phyloP scores from a whole-genome alignment of 768 basidiomycete genomes.

The Amanita polypyramis region DNA sequence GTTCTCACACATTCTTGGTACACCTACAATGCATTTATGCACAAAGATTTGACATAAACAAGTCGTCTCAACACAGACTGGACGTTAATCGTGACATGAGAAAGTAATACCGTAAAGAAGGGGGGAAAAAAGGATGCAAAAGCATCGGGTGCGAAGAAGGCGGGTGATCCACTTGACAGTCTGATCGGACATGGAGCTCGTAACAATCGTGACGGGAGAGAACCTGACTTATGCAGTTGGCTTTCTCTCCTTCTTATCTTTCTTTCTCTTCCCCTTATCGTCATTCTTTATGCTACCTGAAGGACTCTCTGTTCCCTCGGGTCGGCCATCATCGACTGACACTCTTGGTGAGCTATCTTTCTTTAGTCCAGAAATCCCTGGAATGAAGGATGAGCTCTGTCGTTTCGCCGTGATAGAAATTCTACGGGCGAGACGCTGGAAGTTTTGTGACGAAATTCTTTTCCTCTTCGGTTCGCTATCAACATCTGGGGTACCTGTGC shows the following conservation, averaged over 20 bases:
- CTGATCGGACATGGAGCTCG: slow-evolving; percentile 17
- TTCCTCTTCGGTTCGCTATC: slow-evolving; percentile 72
- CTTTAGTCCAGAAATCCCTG: slow-evolving; percentile 46
- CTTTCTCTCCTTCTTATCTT: slow-evolving; percentile 54
- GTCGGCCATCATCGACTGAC: slow-evolving; percentile 36
- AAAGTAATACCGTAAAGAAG: not conserved
- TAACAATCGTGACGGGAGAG: slow-evolving; percentile 13
- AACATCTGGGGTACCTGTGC: slow-evolving; percentile 62
- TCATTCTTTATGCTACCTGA: slow-evolving; percentile 43
- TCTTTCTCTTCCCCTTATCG: slow-evolving; percentile 46
- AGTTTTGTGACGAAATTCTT: slow-evolving; percentile 77
- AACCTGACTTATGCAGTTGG: slow-evolving; percentile 8
- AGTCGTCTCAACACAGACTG: too few species aligned
- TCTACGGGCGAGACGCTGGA: slow-evolving; percentile 68
- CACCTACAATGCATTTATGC: not conserved
- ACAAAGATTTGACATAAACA: not conserved
- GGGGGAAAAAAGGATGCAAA: not conserved
- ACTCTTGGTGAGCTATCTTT: slow-evolving; percentile 35
- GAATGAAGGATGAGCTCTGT: slow-evolving; percentile 38
- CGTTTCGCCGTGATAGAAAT: slow-evolving; percentile 59
- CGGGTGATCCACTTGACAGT: slow-evolving; percentile 14
- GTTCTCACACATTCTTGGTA: too few species aligned
- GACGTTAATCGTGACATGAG: not conserved
- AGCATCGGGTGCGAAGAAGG: not conserved
- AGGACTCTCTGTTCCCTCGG: slow-evolving; percentile 46